Evolutionary conservation across 108 stramenopile species (phyloP).

Genomic region (Epithemia pelagica): DNA sequence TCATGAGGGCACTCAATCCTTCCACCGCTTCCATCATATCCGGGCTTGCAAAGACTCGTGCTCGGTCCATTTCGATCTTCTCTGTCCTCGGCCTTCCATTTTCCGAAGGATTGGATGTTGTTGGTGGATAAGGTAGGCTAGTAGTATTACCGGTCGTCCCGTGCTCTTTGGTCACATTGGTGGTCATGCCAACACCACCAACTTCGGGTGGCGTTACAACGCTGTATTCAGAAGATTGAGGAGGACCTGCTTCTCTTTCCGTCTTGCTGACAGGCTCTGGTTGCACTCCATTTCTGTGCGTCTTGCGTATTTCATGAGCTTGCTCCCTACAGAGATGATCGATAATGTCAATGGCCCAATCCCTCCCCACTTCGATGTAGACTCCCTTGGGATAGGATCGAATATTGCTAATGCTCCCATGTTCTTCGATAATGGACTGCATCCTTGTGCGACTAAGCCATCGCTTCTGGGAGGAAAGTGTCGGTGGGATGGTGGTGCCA

Average conservation of each 20-base stretch:
- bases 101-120: background rate
- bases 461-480: background rate
- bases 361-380: background rate
- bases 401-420: background rate
- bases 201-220: background rate
- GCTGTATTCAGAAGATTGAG: background rate
- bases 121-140: background rate
- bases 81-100: no score
- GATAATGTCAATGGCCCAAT: background rate
- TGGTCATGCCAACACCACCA: background rate
- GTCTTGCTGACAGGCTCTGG: background rate
- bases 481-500: background rate
- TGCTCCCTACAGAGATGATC: background rate
- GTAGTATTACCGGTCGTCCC: background rate
- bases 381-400: background rate
- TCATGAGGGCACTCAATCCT: background rate
- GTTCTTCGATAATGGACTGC: background rate
- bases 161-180: background rate
- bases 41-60: background rate
- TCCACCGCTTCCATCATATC: constrained; percentile 1
- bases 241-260: background rate
- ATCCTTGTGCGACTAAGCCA: background rate
- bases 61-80: background rate
- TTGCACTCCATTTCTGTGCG: background rate
- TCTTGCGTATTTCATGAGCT: background rate